These are phyloP conservation scores for Beauveria pseudobassiana DNA, from an alignment of 2,329 filamentous ascomycete species.

Conservation along the genomic window DNA sequence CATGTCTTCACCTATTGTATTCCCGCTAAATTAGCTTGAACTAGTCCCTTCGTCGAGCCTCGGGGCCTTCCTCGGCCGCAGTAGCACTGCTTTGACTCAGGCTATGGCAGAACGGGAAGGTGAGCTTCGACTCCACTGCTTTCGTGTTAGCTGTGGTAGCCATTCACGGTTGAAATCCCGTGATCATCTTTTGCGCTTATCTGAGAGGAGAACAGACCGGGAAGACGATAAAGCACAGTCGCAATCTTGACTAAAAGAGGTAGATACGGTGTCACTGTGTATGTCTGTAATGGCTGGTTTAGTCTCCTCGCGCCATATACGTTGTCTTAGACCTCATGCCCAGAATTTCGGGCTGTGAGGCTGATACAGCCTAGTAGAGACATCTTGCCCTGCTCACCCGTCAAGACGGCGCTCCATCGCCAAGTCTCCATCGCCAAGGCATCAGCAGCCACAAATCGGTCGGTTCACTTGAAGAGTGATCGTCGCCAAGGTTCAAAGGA, in stretches of 20 bases:
- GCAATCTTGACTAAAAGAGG: neutral
- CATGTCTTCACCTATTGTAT: neutral
- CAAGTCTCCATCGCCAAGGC: constrained; percentile 1
- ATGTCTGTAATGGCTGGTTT: neutral
- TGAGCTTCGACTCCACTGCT: neutral
- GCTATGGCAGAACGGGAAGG: neutral
- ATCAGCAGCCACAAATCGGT: constrained; percentile 1
- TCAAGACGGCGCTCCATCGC: neutral
- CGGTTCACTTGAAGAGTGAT: neutral
- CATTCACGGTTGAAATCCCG: neutral
- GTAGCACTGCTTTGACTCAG: neutral
- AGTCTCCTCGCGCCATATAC: too few species aligned
- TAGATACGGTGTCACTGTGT: neutral
- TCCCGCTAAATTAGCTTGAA: neutral
- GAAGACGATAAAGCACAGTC: neutral
- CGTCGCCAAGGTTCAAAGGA: neutral
- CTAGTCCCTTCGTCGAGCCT: neutral
- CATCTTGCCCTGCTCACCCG: neutral
- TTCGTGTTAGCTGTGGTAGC: neutral
- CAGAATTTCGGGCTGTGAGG: neutral
- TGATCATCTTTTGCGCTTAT: neutral
- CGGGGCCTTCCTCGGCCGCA: neutral
- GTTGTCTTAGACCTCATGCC: neutral
- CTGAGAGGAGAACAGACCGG: neutral
- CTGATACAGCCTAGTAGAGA: neutral